Base-by-base conservation (phyloP, 441 rosid species). In the Gossypium schwendimanii region DNA sequence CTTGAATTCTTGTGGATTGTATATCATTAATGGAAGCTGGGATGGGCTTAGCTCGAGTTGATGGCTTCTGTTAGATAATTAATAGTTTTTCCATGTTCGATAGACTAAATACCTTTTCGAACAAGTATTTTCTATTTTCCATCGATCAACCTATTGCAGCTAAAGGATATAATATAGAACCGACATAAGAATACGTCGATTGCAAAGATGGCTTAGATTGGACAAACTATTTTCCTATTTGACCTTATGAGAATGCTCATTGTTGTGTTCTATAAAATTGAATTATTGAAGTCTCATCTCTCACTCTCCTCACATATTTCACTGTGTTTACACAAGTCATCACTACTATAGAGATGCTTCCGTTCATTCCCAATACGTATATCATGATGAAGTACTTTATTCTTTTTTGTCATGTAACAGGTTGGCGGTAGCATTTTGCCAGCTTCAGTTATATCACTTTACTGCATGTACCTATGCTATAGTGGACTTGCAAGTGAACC, bases 401-500 rank as follows among this genome's bases (percentile, higher is more conserved):
- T 53, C 20, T 20, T 18, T 4, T 10, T 45, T 41, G 36, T 7
- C 54, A 6, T 60, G 58, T 44, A 60, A 75, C 87, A 93, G 98
- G 90, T 91, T 6, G 84, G 83, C 71, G 92, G 97, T 55, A 93
- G 45, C 80, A 82, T 93, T 84, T 77, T 93, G 82, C 94, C 97
- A 9, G 96, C 98, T 64, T 93, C 98, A 18, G 88, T 91, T 75
- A 83, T 91, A 71, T 93, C 95, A 15, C 33, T 91, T 59, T 89
- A 91, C 76, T 91, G 96, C 85, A 87, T 87, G 93, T 89, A 93
- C 78, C 92, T 91, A 17, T 91, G 98, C 85, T 89, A 91, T 80
- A 88, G 94, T 78, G 97, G 97, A 53, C 92, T 93, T 75, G 82
- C 98, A 10, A 93, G 98, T 78, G 98, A 91, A 83, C 97, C 98